phyloP scores from a whole-genome alignment of 352 stramenopile species.

The Halophytophthora batemanensis region DNA sequence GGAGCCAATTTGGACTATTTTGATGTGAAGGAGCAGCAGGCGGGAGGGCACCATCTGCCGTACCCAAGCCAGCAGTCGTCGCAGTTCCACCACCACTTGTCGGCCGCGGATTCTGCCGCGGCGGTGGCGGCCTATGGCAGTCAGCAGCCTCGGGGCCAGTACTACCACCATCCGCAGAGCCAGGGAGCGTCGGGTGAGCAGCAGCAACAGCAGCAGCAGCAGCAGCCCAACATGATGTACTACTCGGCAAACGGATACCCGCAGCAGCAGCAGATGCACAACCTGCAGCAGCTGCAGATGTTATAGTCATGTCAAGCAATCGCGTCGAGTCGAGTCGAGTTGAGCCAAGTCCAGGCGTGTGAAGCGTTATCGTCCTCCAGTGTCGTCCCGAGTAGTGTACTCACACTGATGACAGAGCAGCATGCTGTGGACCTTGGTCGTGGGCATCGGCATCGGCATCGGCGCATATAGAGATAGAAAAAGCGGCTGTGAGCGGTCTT shows the following conservation, averaged over 20 bases:
- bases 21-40: conserved; percentile 53
- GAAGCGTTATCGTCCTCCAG: no score
- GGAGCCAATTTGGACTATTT: conserved; percentile 57
- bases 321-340: not conserved
- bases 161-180: conserved; percentile 51
- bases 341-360: no score
- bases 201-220: conserved; percentile 17
- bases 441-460: no score
- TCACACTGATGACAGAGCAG: no score
- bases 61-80: conserved; percentile 40
- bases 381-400: no score
- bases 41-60: conserved; percentile 40
- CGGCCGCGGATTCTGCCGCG: conserved; percentile 51
- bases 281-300: conserved; percentile 71
- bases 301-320: conserved; percentile 38
- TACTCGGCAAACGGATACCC: conserved; percentile 58
- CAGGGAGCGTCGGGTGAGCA: conserved; percentile 21
- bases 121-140: conserved; percentile 50
- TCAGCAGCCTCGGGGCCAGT: conserved; percentile 31
- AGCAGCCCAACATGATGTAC: conserved; percentile 64
- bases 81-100: conserved; percentile 74
- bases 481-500: conserved; percentile 16
- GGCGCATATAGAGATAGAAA: conserved; percentile 45
- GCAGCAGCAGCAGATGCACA: conserved; percentile 72
- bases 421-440: no score